Conservation (phyloP, 352 stramenopile species). For the Globisporangium carolinianum region DNA sequence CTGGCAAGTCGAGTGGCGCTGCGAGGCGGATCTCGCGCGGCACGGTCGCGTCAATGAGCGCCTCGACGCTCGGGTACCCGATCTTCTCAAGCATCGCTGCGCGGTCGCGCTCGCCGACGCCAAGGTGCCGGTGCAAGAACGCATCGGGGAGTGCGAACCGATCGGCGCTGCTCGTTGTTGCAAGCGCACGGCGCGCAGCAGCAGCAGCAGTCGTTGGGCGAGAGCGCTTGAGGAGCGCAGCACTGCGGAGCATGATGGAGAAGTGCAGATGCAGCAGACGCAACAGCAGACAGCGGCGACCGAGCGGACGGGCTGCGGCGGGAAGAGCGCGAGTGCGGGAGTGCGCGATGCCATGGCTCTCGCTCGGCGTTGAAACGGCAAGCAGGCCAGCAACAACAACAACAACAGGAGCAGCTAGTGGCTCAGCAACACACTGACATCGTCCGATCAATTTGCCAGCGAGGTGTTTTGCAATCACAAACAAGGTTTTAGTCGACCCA, state of each 20-base stretch:
- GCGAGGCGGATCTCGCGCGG: constrained; percentile 88
- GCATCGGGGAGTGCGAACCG: constrained; percentile 49
- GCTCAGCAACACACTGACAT: not conserved
- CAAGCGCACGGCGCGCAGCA: constrained; percentile 3
- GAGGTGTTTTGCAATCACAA: no score
- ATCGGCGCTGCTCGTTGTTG: constrained; percentile 2
- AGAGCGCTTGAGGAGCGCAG: constrained; percentile 13
- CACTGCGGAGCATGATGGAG: constrained; percentile 10
- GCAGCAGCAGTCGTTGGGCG: not conserved
- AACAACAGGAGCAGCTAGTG: not conserved
- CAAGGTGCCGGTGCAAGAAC: constrained; percentile 82
- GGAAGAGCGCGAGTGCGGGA: not conserved
- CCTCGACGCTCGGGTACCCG: constrained; percentile 91
- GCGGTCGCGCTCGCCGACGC: constrained; percentile 84
- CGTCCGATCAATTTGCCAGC: no score
- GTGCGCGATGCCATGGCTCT: not conserved
- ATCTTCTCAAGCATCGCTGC: constrained; percentile 91
- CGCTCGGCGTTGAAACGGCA: not conserved
- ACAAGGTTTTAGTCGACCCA: no score
- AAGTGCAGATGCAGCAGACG: no score
- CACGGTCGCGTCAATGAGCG: constrained; percentile 93
- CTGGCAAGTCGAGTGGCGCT: constrained; percentile 50
- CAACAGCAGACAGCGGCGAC: not conserved
- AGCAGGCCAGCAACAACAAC: not conserved
- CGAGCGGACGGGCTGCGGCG: not conserved